phyloP scores from a whole-genome alignment of 225 moss, liverwort and hornwort genomes.

The Thuidium tamariscinum region DNA sequence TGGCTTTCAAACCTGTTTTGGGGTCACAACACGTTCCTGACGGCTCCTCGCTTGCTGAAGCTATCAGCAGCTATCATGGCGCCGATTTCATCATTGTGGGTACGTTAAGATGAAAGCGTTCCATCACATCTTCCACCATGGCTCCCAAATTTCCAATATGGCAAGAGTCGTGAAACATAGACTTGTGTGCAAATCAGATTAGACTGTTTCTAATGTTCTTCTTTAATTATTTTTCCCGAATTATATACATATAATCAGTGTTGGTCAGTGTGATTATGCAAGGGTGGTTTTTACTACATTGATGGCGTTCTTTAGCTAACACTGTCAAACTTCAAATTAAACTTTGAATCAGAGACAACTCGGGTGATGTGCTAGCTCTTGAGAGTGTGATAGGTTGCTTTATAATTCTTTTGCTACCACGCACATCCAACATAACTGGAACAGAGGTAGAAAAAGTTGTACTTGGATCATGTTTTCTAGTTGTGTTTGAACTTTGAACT shows the following conservation, averaged over 20 bases:
- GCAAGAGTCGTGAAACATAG: too few species aligned
- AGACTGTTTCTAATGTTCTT: background rate
- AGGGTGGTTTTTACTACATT: background rate
- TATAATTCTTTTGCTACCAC: background rate
- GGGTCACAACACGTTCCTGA: too few species aligned
- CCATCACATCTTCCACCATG: too few species aligned
- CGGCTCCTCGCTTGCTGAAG: too few species aligned
- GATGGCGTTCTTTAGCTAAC: background rate
- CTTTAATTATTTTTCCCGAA: background rate
- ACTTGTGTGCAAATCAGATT: too few species aligned
- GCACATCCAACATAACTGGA: background rate
- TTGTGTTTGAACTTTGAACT: background rate
- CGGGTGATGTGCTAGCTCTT: background rate
- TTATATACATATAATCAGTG: background rate
- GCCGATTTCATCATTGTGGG: too few species aligned
- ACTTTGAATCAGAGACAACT: background rate
- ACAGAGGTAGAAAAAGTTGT: background rate
- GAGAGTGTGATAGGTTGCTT: background rate
- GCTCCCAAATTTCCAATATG: too few species aligned
- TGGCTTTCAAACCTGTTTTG: too few species aligned
- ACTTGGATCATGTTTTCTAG: background rate
- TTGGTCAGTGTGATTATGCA: background rate
- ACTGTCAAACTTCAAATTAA: background rate
- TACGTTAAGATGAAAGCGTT: too few species aligned
- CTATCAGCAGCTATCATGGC: too few species aligned